Evolutionary conservation across 768 basidiomycete species (phyloP).

Genomic region (Vishniacozyma victoriae): DNA sequence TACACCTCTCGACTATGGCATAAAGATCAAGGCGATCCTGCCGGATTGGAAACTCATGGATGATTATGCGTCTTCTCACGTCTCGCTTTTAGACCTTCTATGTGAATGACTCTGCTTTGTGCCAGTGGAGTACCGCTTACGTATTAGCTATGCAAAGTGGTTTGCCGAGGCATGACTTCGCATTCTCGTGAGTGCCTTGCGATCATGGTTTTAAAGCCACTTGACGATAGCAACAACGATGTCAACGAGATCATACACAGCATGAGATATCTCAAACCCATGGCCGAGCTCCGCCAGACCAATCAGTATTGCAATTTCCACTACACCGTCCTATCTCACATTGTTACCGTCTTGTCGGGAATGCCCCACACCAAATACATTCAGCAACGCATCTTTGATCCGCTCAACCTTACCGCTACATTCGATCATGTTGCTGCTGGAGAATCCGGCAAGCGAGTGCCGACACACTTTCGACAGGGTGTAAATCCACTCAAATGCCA

Average conservation of each 20-base stretch:
- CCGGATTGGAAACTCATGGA: constrained; percentile 36
- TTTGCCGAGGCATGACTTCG: constrained; percentile 31
- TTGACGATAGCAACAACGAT: no score
- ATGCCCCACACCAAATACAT: constrained; percentile 20
- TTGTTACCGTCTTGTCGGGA: constrained; percentile 20
- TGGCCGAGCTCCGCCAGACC: constrained; percentile 23
- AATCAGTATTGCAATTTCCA: constrained; percentile 41
- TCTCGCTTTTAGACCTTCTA: constrained; percentile 28
- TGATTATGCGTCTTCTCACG: constrained; percentile 22
- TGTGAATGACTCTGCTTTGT: constrained; percentile 13
- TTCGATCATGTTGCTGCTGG: constrained; percentile 20
- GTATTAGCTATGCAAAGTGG: constrained; percentile 35
- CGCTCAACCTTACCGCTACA: constrained; percentile 21
- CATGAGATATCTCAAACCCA: constrained; percentile 27
- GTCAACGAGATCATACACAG: constrained; percentile 10
- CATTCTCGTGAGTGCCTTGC: constrained; percentile 16
- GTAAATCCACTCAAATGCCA: constrained; percentile 10
- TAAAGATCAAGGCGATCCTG: constrained; percentile 36
- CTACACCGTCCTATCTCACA: constrained; percentile 19
- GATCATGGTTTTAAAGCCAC: no score
- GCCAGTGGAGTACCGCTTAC: no score
- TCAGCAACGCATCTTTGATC: constrained; percentile 23
- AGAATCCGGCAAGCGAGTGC: constrained; percentile 14
- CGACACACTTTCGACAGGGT: constrained; percentile 9
- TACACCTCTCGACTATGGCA: constrained; percentile 26